phyloP scores from a whole-genome alignment of 257 asterid species.

The Rhazya stricta region DNA sequence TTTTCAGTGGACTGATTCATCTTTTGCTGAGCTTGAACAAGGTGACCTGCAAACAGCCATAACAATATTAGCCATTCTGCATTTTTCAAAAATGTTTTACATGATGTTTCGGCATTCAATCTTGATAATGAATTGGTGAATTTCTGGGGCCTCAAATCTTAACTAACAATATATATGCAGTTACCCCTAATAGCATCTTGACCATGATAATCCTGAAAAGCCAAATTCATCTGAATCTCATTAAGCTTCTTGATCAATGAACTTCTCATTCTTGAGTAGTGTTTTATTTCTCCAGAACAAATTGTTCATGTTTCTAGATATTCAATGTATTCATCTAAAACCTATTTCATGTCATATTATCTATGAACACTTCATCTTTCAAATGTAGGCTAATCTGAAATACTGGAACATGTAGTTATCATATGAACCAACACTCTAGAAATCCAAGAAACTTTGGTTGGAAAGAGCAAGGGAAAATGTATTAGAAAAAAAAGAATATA shows the following conservation, averaged over 20 bases:
- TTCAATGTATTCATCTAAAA: too few species aligned
- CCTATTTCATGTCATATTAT: too few species aligned
- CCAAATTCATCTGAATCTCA: too few species aligned
- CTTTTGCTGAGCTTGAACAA: background rate
- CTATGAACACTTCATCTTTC: too few species aligned
- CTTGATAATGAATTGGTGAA: background rate
- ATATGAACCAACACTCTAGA: too few species aligned
- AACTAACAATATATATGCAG: background rate
- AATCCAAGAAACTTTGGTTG: too few species aligned
- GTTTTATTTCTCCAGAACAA: too few species aligned
- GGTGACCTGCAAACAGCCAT: slow-evolving; percentile 5
- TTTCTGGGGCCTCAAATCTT: background rate
- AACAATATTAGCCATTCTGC: background rate
- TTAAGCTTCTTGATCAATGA: background rate
- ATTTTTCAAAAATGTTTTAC: background rate
- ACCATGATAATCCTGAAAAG: background rate
- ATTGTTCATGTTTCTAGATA: too few species aligned
- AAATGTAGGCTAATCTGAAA: too few species aligned
- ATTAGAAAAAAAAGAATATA: too few species aligned
- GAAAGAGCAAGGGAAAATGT: too few species aligned
- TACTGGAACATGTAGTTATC: too few species aligned
- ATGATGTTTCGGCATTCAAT: background rate
- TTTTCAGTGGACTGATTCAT: background rate
- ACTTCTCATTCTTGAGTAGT: background rate
- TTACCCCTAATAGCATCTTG: background rate